A percentile compares a stretch with the other conserved stretches of the same genome.
Conservation (phyloP, 2,329 filamentous ascomycete species). For the Fusarium floridanum region DNA sequence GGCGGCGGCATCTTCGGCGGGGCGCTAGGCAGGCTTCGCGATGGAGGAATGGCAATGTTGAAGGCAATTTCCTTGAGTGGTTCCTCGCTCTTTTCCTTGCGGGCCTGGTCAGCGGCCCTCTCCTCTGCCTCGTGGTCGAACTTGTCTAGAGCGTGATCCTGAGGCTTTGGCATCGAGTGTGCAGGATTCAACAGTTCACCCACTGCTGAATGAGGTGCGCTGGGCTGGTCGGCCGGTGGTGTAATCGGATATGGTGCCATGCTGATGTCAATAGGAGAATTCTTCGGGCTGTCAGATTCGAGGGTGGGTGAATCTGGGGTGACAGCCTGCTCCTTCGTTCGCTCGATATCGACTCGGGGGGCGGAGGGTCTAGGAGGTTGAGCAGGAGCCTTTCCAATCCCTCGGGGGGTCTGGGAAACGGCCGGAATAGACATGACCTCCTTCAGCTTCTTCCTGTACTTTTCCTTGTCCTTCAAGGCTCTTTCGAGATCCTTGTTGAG, state of each 20-base stretch:
- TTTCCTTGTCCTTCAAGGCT: constrained; percentile 92
- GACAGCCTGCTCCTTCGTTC: constrained; percentile 34
- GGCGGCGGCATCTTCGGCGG: constrained; percentile 67
- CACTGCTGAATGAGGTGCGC: constrained; percentile 58
- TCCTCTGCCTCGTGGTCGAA: constrained; percentile 69
- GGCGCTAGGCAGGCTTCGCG: constrained; percentile 65
- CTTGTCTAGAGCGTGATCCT: constrained; percentile 69
- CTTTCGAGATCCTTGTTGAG: constrained; percentile 95
- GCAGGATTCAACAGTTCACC: constrained; percentile 67
- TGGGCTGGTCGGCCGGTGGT: constrained; percentile 67
- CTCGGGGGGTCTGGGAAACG: constrained; percentile 46
- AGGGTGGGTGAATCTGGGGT: constrained; percentile 62
- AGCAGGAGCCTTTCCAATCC: constrained; percentile 19
- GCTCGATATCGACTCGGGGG: constrained; percentile 43
- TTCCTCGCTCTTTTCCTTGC: constrained; percentile 60
- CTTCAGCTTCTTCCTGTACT: constrained; percentile 91
- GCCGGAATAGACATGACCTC: constrained; percentile 68
- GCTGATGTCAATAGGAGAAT: constrained; percentile 70
- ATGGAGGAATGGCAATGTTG: constrained; percentile 66
- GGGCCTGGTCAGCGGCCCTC: constrained; percentile 58
- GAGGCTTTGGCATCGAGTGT: constrained; percentile 71
- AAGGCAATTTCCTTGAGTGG: constrained; percentile 63
- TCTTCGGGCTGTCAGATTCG: constrained; percentile 64
- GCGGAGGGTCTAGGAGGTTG: constrained; percentile 24
- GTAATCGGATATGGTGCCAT: constrained; percentile 75